Evolutionary conservation across 495 filamentous ascomycete genomes (phyloP), one percentile per base, ranked within the genome.

Genomic region (Neurospora sp.): DNA sequence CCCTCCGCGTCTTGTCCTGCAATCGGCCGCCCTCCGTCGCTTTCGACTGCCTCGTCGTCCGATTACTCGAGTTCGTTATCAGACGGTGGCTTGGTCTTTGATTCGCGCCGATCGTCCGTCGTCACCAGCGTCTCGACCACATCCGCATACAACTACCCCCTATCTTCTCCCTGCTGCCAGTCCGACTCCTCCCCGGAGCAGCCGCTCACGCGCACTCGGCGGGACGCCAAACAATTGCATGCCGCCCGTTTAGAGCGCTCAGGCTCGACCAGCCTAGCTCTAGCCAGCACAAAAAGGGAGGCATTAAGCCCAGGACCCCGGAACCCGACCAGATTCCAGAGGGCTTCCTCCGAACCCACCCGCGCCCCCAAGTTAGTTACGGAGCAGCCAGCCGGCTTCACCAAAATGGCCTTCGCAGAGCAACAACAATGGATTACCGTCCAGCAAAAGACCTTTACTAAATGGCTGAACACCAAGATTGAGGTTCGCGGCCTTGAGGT

Each of bases 361-460:
- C 78, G 77, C 76, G 79, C 77, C 72, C 75, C 53, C 8, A 61
- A 61, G 53, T 12, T 61, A 27, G 53, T 61, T 14, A 61, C 53
- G 53, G 53, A 61, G 27, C 53, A 61, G 69, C 16, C 74, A 22
- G n/a, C 69, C 73, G 71, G 42, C 59, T 61, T 68, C 40, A 73
- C 73, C 77, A 88, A 82, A 79, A 89, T 89, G 87, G 86, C 84
- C 68, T 85, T 80, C 75, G 81, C 83, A 72, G 84, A 86, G 76
- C 88, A 97, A 85, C 92, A 95, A 86, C 91, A 91, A 84, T 98
- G 95, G 95, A 90, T 98, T 78, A 93, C 90, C 78, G 94, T 97
- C 78, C 95, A 98, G 85, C 92, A 98, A 82, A 99, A 98, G 88
- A 99, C 96, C n/a, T 98, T 98, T 81, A 97, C 94, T 22, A 98